Percentiles rank a stretch among this genome's conserved stretches.
Conservation (phyloP, 805 yeast genomes). For the Groenewaldozyma tartarivorans region DNA sequence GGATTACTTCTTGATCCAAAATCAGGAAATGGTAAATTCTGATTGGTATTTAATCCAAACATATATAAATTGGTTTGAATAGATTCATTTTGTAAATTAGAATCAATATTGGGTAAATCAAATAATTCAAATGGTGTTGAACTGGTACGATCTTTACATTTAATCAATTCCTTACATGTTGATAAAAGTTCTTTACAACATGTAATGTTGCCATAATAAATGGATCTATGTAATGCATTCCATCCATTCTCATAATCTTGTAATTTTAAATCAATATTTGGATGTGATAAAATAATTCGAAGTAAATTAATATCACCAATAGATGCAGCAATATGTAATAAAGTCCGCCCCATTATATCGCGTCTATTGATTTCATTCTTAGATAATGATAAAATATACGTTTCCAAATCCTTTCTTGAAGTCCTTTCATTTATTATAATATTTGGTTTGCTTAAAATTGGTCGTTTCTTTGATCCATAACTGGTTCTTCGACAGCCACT, state of each 20-base stretch:
- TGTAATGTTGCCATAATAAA: conserved; percentile 45
- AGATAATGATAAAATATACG: conserved; percentile 6
- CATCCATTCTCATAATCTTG: conserved; percentile 72
- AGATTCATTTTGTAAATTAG: neutral
- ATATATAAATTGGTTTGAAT: conserved; percentile 43
- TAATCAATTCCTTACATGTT: conserved; percentile 31
- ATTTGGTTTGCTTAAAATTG: neutral
- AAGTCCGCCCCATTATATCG: conserved; percentile 60
- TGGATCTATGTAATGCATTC: conserved; percentile 67
- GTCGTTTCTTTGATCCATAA: neutral
- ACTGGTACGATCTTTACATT: conserved; percentile 59
- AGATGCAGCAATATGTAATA: conserved; percentile 23
- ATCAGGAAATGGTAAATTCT: conserved; percentile 59
- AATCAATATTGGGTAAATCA: conserved; percentile 16
- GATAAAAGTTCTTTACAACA: conserved; percentile 41
- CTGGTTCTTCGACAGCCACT: neutral
- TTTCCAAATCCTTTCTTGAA: conserved; percentile 1
- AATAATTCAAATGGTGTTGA: conserved; percentile 65
- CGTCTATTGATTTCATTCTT: conserved; percentile 27
- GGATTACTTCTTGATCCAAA: conserved; percentile 42
- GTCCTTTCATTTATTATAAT: neutral
- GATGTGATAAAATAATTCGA: conserved; percentile 37
- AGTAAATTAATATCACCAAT: conserved; percentile 26
- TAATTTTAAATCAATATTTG: conserved; percentile 36
- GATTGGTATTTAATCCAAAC: conserved; percentile 54